Base-by-base conservation (phyloP, 345 rosid genomes). In the Salix viminalis region DNA sequence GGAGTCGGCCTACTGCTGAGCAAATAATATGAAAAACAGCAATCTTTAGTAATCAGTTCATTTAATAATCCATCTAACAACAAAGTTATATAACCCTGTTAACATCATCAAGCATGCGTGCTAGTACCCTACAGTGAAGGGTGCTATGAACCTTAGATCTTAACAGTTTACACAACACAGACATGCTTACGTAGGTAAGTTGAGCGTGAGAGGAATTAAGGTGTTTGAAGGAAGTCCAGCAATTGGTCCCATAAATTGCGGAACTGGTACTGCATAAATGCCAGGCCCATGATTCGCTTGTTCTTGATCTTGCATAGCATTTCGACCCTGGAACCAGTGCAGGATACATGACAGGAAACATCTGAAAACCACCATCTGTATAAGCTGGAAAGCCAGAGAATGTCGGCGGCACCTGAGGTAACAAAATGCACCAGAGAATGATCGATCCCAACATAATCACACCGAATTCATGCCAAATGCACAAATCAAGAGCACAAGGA, bases 181-280 rank as follows among this genome's bases (percentile, higher is more conserved):
- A 54, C 7, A 37, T 52, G 86, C 99, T 86, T 87, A 96, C 99
- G 90, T 92, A 52, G 99, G 97, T 73, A 94, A 67, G 67, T 84
- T 90, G 82, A 88, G 94, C 28, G 98, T 90, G 52, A 96, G 99
- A 60, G 99, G 98, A 84, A 96, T 87, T 72, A 94, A 97, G 23
- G 88, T 84, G 77, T 85, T 88, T 9, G 98, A 83, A 6, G 91
- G 90, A 76, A 92, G 77, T 83, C 93, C 98, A 77, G 90, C 71
- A 68, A 86, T 19, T 66, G 89, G 85, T 44, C 93, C 90, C 83
- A 82, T 83, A 79, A 73, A 86, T 13, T 94, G 92, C 24, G 84
- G 84, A 64, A 86, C 89, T 74, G 94, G 92, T 70, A 96, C 92
- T 0, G 99, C 99, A 62, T 96, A 96, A 41, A 96, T 81, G 50